Conservation (phyloP, 768 basidiomycete species). For the Pisolithus microcarpus region DNA sequence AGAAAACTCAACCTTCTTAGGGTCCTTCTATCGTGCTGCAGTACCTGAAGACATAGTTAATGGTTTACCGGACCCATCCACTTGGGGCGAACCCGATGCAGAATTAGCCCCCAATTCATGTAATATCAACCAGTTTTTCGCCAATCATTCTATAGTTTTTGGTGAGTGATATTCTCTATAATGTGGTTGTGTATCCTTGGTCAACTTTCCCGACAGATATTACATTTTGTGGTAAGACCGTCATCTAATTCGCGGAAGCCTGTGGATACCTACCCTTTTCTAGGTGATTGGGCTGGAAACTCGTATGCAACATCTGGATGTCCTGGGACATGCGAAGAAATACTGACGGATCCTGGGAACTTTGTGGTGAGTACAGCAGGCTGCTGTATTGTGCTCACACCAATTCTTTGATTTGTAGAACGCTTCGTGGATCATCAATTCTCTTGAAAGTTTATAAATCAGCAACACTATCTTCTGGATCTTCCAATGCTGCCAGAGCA, state of each 20-base stretch:
- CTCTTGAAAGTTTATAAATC: conserved; percentile 68
- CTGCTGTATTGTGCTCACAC: neutral
- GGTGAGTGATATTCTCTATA: conserved; percentile 37
- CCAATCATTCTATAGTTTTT: conserved; percentile 68
- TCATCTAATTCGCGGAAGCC: neutral
- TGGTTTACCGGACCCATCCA: conserved; percentile 56
- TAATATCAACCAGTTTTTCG: conserved; percentile 51
- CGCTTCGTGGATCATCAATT: conserved; percentile 76
- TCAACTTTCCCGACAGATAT: conserved; percentile 44
- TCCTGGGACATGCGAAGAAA: conserved; percentile 63
- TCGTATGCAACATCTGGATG: conserved; percentile 68
- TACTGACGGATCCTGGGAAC: conserved; percentile 60
- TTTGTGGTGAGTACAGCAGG: conserved; percentile 49
- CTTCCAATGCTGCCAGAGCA: conserved; percentile 16
- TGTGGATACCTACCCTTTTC: conserved; percentile 6
- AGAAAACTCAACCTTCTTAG: conserved; percentile 29
- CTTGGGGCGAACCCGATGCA: conserved; percentile 67
- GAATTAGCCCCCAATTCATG: conserved; percentile 47
- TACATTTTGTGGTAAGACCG: conserved; percentile 64
- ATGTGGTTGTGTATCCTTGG: conserved; percentile 12
- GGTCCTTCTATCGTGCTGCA: conserved; percentile 78
- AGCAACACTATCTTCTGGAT: conserved; percentile 36
- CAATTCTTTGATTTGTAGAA: conserved; percentile 39
- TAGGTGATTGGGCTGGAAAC: conserved; percentile 82
- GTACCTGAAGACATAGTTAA: conserved; percentile 59